phyloP scores from a whole-genome alignment of 805 yeast genomes.

The Teunomyces pallodes region DNA sequence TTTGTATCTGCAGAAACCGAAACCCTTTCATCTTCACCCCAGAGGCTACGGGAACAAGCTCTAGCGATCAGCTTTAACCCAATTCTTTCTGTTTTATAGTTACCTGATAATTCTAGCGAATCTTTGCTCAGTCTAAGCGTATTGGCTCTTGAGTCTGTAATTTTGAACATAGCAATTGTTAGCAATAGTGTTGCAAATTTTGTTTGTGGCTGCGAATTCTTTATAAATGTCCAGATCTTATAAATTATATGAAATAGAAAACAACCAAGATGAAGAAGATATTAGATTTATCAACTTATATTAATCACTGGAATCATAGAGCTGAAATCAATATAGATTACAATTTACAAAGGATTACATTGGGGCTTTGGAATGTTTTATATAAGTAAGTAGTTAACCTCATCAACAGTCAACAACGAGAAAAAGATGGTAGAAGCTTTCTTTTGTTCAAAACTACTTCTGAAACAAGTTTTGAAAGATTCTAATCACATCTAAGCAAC shows the following conservation, averaged over 20 bases:
- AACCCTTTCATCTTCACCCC: slow-evolving; percentile 3
- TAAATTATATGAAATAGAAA: background rate
- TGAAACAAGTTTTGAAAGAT: no score
- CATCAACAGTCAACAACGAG: no score
- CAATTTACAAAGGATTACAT: no score
- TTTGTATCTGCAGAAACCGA: background rate
- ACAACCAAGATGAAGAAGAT: background rate
- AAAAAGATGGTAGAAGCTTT: no score
- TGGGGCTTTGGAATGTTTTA: no score
- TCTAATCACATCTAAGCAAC: no score
- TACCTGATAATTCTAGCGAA: background rate
- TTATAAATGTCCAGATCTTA: background rate
- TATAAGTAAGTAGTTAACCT: no score
- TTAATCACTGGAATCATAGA: no score
- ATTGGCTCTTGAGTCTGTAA: background rate
- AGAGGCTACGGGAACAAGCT: slow-evolving; percentile 4
- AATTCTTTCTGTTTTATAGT: slow-evolving; percentile 2
- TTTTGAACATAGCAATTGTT: slow-evolving; percentile 4
- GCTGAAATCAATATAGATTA: no score
- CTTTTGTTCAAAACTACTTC: no score
- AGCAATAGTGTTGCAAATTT: slow-evolving; percentile 2
- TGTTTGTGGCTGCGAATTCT: slow-evolving; percentile 2
- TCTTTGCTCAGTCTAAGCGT: background rate
- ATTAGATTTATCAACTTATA: no score
- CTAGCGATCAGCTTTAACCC: slow-evolving; percentile 6